Evolutionary conservation across 139 green algal genomes (phyloP), one percentile per base, ranked within the genome.

Genomic region (Diplosphaera chodatii): DNA sequence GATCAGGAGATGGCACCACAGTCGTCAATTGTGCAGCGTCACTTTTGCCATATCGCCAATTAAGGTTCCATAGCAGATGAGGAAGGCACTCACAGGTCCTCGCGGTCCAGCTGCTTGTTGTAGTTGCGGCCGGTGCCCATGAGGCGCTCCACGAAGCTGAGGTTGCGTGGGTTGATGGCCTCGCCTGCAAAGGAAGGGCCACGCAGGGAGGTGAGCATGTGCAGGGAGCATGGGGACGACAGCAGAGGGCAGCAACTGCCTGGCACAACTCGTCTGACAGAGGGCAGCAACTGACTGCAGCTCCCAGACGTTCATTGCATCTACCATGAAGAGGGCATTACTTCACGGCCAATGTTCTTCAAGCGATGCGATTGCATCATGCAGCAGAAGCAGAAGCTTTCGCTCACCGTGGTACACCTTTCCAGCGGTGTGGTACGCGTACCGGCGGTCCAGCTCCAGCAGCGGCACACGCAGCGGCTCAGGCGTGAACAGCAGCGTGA

Each of bases 81-180:
- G 4, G 16, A 3, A 27, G 16, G 3, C 13, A 59, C 48, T 21
- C 48, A 59, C 48, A 59, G 48, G 48, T 59, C 48, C 48, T 59
- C 48, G 48, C 48, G 48, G 48, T 59, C 48, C 16, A 59, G 48
- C 48, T 59, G 48, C 48, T 59, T 59, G 48, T 59, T 59, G 70
- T 87, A 83, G 63, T 74, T 64, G 63, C 68, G 67, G 68, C 63
- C 48, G 40, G 68, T 37, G 27, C 76, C 68, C 18, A 69, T 22
- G 40, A 76, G 68, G 63, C 77, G 68, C 82, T 92, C 87, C 32
- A 81, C 84, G 3, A 85, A 63, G 30, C 75, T 86, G 15, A 93
- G 72, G 72, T 90, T 78, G 69, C 76, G 83, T 30, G 86, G 86
- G 74, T 86, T 86, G 62, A 90, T 69, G 8, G 85, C 88, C 66